Evolutionary conservation across 352 stramenopile genomes (phyloP).

Genomic region (Peronospora belbahrii): DNA sequence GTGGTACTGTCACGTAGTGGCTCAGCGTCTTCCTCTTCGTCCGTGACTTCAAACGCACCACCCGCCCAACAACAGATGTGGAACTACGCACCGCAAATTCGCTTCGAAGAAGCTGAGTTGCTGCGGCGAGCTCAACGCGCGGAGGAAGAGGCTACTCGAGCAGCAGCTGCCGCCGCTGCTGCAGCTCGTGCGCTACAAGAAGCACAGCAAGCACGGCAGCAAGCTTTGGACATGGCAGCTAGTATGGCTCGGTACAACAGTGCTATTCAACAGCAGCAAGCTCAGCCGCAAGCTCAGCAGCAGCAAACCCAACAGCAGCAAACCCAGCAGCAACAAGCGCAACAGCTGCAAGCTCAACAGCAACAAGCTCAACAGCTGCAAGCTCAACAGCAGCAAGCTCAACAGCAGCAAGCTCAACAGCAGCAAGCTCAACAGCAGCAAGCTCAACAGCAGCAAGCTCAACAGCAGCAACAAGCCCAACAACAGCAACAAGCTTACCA

Average conservation of each 20-base stretch:
- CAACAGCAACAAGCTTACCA: slow-evolving; percentile 26
- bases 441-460: slow-evolving; percentile 38
- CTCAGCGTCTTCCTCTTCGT: slow-evolving; percentile 26
- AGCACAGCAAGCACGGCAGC: slow-evolving; percentile 63
- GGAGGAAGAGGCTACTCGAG: slow-evolving; percentile 73
- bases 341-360: slow-evolving; percentile 29
- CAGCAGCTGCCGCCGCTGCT: slow-evolving; percentile 55
- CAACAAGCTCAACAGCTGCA: slow-evolving; percentile 20
- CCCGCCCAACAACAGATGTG: slow-evolving; percentile 54
- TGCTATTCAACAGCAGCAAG: slow-evolving; percentile 46
- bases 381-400: no score
- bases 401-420: slow-evolving; percentile 32
- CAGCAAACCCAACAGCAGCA: no score
- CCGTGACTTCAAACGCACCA: slow-evolving; percentile 21
- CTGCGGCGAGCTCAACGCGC: slow-evolving; percentile 57
- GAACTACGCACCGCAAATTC: slow-evolving; percentile 60
- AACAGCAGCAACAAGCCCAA: slow-evolving; percentile 34
- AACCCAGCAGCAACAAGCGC: slow-evolving; percentile 22
- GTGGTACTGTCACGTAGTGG: slow-evolving; percentile 25
- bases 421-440: slow-evolving; percentile 56
- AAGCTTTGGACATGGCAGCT: slow-evolving; percentile 79
- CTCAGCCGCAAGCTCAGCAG: slow-evolving; percentile 36
- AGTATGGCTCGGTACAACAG: slow-evolving; percentile 64
- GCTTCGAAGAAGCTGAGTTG: slow-evolving; percentile 70
- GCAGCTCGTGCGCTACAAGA: slow-evolving; percentile 69